These are phyloP conservation scores for Ustilago crameri DNA, from an alignment of 1,284 basidiomycete species.

Conservation along the genomic window DNA sequence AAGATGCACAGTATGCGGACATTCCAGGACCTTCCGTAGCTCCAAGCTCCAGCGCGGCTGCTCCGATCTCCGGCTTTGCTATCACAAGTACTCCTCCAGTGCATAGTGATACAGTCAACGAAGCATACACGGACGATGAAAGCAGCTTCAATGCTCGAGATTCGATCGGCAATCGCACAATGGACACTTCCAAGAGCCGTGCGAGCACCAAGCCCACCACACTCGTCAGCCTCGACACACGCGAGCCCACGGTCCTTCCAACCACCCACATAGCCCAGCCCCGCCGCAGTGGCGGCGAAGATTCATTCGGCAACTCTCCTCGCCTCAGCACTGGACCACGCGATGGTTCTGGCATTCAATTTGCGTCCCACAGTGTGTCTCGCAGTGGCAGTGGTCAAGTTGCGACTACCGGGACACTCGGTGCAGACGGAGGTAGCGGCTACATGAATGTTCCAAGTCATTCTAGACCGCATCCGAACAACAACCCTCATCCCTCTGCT, in stretches of 20 bases:
- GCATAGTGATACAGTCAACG: background rate
- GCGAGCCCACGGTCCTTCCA: conserved; percentile 39
- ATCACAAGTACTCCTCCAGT: conserved; percentile 6
- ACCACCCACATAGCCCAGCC: conserved; percentile 92
- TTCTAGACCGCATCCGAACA: conserved; percentile 88
- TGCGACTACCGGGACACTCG: conserved; percentile 1
- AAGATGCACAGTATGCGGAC: background rate
- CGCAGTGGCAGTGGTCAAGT: conserved; percentile 29
- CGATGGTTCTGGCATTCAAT: conserved; percentile 31
- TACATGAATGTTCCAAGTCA: conserved; percentile 75
- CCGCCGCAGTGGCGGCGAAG: conserved; percentile 69
- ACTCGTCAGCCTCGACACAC: conserved; percentile 80
- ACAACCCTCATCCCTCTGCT: conserved; percentile 90
- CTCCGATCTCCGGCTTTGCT: conserved; percentile 14
- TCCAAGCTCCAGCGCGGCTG: conserved; percentile 7
- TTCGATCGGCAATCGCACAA: conserved; percentile 55
- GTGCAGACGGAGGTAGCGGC: conserved; percentile 22
- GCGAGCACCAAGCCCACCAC: conserved; percentile 96
- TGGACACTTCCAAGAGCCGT: conserved; percentile 74
- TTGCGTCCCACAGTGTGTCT: conserved; percentile 21
- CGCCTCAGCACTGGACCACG: conserved; percentile 39
- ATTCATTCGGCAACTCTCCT: conserved; percentile 28
- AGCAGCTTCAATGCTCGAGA: conserved; percentile 46
- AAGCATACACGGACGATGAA: conserved; percentile 28
- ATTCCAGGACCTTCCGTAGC: background rate